phyloP scores from a whole-genome alignment of 106 monocot species.

The Allium cepa region DNA sequence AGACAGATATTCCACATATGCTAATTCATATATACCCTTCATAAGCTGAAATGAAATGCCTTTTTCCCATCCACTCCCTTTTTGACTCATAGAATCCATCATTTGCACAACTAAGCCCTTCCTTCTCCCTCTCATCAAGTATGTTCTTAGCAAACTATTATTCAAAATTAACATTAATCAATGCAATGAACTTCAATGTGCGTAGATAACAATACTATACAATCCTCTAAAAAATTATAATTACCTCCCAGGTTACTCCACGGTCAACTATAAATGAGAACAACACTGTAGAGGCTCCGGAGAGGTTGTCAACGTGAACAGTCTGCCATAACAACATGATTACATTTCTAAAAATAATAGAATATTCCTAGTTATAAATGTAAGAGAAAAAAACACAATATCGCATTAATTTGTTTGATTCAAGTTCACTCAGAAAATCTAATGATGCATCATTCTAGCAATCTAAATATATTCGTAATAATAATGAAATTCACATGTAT shows the following conservation, averaged over 20 bases:
- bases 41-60: conserved; percentile 78
- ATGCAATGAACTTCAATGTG: too few relatives aligned
- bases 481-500: too few relatives aligned
- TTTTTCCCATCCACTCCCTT: conserved; percentile 95
- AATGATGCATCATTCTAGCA: too few relatives aligned
- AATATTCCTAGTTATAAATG: too few relatives aligned
- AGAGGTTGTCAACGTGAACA: conserved; percentile 79
- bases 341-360: conserved; percentile 1
- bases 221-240: not conserved
- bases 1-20: too few relatives aligned
- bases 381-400: too few relatives aligned
- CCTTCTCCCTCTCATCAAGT: conserved; percentile 65
- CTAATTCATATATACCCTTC: conserved; percentile 53
- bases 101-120: conserved; percentile 18
- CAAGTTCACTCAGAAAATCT: too few relatives aligned
- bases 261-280: conserved; percentile 81
- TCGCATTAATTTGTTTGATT: too few relatives aligned
- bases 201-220: too few relatives aligned
- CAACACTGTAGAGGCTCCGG: conserved; percentile 84
- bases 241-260: conserved; percentile 91
- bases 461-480: too few relatives aligned
- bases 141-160: conserved; percentile 60
- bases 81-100: conserved; percentile 97
- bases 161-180: too few relatives aligned
- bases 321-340: conserved; percentile 39